These are phyloP conservation scores for Eucalyptus rudis DNA, from an alignment of 345 rosid genomes.

Conservation along the genomic window DNA sequence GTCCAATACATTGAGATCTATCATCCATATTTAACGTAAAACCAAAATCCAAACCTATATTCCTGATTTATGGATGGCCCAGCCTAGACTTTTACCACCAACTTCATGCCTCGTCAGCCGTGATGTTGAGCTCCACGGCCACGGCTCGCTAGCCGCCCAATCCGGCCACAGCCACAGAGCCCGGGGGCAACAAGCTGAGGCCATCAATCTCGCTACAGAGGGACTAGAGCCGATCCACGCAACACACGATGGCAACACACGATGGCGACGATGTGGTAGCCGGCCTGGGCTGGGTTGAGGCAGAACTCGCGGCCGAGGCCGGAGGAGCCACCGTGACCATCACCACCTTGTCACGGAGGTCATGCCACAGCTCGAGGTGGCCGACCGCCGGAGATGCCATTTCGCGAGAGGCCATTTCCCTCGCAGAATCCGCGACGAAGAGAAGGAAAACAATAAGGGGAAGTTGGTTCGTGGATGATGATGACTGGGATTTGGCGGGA, in stretches of 20 bases:
- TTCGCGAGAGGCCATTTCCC: neutral
- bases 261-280: constrained; percentile 52
- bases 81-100: no score
- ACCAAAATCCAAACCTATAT: neutral
- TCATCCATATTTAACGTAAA: neutral
- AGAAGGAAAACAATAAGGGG: neutral
- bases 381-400: neutral
- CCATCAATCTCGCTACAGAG: constrained; percentile 61
- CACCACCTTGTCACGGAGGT: constrained; percentile 55
- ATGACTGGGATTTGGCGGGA: neutral
- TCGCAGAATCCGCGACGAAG: neutral
- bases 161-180: neutral
- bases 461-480: no score
- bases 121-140: constrained; percentile 59
- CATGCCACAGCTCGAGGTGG: constrained; percentile 61
- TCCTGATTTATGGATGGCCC: neutral
- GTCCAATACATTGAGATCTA: neutral
- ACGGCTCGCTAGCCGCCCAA: constrained; percentile 17
- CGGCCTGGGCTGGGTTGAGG: constrained; percentile 53
- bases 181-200: neutral
- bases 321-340: constrained; percentile 75
- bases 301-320: constrained; percentile 68
- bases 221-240: constrained; percentile 43
- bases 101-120: neutral
- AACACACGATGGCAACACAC: constrained; percentile 78